phyloP scores from a whole-genome alignment of 805 yeast species.

The Metschnikowia koreensis region DNA sequence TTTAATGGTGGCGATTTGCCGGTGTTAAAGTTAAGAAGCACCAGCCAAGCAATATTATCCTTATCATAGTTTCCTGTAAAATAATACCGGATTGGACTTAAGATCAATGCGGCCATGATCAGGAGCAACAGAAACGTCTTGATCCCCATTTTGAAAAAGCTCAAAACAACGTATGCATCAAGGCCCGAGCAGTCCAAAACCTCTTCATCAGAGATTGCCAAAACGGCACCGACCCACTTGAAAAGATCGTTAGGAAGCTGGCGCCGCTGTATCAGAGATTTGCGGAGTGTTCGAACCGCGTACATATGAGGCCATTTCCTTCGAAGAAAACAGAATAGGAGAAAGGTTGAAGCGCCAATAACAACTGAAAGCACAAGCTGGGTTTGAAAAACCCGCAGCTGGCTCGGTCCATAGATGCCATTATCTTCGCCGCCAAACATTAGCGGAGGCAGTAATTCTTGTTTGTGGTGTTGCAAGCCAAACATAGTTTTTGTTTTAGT shows the following conservation, averaged over 20 bases:
- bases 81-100: constrained; percentile 39
- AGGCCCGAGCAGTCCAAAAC: constrained; percentile 25
- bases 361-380: constrained; percentile 50
- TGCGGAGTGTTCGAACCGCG: constrained; percentile 52
- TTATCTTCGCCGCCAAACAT: constrained; percentile 15
- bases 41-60: constrained; percentile 28
- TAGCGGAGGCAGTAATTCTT: background rate
- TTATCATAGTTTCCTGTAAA: constrained; percentile 45
- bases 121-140: constrained; percentile 21
- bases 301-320: constrained; percentile 57
- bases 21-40: constrained; percentile 5
- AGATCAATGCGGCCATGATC: constrained; percentile 26
- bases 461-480: background rate
- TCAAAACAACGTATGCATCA: constrained; percentile 36
- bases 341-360: constrained; percentile 46
- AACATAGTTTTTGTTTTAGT: background rate
- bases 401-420: constrained; percentile 41
- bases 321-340: constrained; percentile 50
- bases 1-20: constrained; percentile 24
- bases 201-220: constrained; percentile 26
- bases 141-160: constrained; percentile 37
- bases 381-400: constrained; percentile 57
- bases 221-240: constrained; percentile 26
- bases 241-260: constrained; percentile 40
- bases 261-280: constrained; percentile 31